A percentile compares a stretch with the other conserved stretches of the same genome.
phyloP scores from a whole-genome alignment of 306 rosid species.

The Lathyrus aphaca region DNA sequence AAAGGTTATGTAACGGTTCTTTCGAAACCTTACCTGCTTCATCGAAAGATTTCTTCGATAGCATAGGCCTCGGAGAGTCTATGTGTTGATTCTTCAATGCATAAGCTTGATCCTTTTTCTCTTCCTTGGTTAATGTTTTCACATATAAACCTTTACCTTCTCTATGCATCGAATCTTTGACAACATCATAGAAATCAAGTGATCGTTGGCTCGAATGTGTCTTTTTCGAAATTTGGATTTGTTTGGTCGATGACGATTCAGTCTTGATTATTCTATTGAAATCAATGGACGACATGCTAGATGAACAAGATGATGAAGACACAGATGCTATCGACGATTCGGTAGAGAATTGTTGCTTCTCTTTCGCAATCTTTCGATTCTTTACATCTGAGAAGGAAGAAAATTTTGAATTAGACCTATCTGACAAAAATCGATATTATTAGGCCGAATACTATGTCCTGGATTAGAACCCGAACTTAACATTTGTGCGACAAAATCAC shows the following conservation, averaged over 20 bases:
- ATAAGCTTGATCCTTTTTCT: constrained; percentile 43
- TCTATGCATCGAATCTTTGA: constrained; percentile 62
- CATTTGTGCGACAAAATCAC: neutral
- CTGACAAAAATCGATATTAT: neutral
- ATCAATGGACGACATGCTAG: constrained; percentile 80
- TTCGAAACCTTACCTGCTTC: constrained; percentile 40
- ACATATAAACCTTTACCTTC: constrained; percentile 58
- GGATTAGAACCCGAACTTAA: too few relatives aligned
- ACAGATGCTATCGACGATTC: constrained; percentile 68
- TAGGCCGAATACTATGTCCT: too few relatives aligned
- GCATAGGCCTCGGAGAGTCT: constrained; percentile 83
- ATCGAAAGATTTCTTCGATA: constrained; percentile 43
- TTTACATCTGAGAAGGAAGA: constrained; percentile 51
- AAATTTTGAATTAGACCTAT: neutral
- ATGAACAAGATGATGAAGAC: constrained; percentile 77
- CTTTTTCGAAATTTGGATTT: constrained; percentile 33
- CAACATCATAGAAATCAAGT: constrained; percentile 47
- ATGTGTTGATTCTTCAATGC: constrained; percentile 55
- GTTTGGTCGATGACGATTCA: constrained; percentile 51
- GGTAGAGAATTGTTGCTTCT: constrained; percentile 63
- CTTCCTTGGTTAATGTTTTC: constrained; percentile 56
- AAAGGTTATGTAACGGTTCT: constrained; percentile 52
- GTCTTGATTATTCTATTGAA: constrained; percentile 52
- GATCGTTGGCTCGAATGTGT: constrained; percentile 41
- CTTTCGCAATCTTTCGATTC: constrained; percentile 45